phyloP scores from a whole-genome alignment of 441 rosid species.

The Sinapis alba region DNA sequence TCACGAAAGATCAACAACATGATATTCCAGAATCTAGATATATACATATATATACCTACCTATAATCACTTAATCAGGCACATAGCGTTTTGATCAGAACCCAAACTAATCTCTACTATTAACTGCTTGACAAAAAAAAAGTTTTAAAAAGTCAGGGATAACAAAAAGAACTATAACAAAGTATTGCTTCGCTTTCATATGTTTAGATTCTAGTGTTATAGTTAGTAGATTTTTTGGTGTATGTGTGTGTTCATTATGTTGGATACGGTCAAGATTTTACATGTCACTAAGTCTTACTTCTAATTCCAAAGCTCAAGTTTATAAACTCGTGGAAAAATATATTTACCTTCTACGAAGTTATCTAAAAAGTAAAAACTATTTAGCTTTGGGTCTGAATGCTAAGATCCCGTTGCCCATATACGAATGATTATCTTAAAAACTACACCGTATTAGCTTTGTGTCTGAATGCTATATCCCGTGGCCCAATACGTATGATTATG shows the following conservation, averaged over 20 bases:
- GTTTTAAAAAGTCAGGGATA: not conserved
- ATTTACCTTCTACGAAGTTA: not conserved
- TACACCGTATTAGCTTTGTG: not conserved
- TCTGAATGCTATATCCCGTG: not conserved
- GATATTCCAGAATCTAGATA: not conserved
- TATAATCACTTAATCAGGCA: not conserved
- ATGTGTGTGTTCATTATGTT: not conserved
- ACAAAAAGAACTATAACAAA: not conserved
- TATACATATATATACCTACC: not conserved
- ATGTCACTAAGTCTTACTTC: not conserved
- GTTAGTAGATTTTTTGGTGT: not conserved
- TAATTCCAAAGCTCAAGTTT: not conserved
- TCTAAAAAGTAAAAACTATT: not conserved
- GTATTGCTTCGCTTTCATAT: not conserved
- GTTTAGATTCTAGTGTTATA: not conserved
- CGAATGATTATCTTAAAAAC: not conserved
- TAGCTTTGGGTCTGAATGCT: not conserved
- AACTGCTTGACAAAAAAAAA: not conserved
- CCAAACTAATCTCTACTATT: not conserved
- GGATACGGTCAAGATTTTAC: not conserved
- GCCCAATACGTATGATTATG: no score
- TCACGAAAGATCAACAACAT: not conserved
- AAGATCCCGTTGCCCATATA: not conserved
- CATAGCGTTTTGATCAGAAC: not conserved
- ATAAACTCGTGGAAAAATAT: not conserved